These are phyloP conservation scores for Xylariaceae sp. DNA, from an alignment of 2,329 filamentous ascomycete species.

Conservation along the genomic window DNA sequence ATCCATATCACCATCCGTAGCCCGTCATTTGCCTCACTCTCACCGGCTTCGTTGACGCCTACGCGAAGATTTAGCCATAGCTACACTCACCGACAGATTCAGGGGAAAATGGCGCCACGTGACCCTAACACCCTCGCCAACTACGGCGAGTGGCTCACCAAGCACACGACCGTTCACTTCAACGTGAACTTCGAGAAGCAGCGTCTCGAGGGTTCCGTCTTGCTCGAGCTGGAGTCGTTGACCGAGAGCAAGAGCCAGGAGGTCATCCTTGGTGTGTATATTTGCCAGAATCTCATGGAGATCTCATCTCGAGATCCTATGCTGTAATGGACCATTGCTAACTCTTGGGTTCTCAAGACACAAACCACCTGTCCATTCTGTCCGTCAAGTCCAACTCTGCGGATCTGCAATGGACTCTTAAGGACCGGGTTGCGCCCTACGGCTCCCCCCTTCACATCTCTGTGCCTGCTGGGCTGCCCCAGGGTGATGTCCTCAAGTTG, in stretches of 20 bases:
- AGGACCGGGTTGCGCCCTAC: conserved; percentile 66
- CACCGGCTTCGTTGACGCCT: conserved; percentile 12
- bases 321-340: neutral
- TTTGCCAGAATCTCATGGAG: neutral
- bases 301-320: neutral
- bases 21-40: conserved; percentile 18
- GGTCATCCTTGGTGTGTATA: conserved; percentile 56
- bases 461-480: conserved; percentile 50
- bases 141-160: conserved; percentile 81
- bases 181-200: conserved; percentile 79
- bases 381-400: conserved; percentile 64
- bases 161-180: conserved; percentile 76
- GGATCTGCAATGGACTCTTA: conserved; percentile 62
- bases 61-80: conserved; percentile 18
- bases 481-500: conserved; percentile 49
- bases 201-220: conserved; percentile 69
- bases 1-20: conserved; percentile 29
- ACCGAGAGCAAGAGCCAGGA: conserved; percentile 67
- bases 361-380: conserved; percentile 72
- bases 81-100: conserved; percentile 7
- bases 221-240: conserved; percentile 70
- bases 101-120: conserved; percentile 42
- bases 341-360: conserved; percentile 46
- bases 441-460: conserved; percentile 64
- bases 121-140: conserved; percentile 91